These are phyloP conservation scores for Obelidium mucronatum DNA, from an alignment of 192 early-diverging fungal species.

Conservation along the genomic window DNA sequence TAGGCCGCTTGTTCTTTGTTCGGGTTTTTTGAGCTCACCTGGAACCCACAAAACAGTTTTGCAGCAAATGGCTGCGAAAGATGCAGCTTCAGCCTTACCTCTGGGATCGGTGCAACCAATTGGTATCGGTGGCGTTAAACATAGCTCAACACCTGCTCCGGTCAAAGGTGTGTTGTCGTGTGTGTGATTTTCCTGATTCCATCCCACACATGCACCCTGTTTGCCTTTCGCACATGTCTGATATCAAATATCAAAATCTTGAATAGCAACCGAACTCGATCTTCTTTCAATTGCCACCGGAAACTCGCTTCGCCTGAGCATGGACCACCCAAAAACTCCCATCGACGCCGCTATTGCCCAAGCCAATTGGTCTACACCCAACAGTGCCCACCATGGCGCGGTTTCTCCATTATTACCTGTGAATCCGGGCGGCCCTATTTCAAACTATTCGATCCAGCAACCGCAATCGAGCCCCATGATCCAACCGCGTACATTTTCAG, in stretches of 20 bases:
- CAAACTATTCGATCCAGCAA: neutral
- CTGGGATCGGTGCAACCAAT: constrained; percentile 8
- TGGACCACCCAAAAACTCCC: constrained; percentile 51
- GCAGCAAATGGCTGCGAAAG: constrained; percentile 90
- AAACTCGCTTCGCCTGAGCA: constrained; percentile 19
- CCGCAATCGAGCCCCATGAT: constrained; percentile 5
- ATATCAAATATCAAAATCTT: too few relatives aligned
- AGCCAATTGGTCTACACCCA: constrained; percentile 52
- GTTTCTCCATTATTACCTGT: neutral
- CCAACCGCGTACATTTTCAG: constrained; percentile 11
- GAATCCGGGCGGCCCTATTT: neutral
- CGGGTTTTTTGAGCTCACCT: neutral
- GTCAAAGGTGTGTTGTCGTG: constrained; percentile 25
- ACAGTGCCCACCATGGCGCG: constrained; percentile 1
- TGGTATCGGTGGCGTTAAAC: constrained; percentile 4
- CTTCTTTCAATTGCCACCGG: constrained; percentile 27
- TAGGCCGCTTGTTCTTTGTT: too few relatives aligned
- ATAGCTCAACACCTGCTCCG: constrained; percentile 1
- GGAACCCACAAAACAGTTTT: constrained; percentile 38
- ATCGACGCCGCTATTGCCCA: constrained; percentile 51
- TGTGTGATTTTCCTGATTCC: too few relatives aligned
- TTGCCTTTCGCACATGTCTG: too few relatives aligned
- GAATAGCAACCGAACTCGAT: constrained; percentile 18
- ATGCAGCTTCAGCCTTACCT: constrained; percentile 45
- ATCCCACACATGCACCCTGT: too few relatives aligned